phyloP scores from a whole-genome alignment of 495 filamentous ascomycete genomes.

The Aspergillus baeticus region DNA sequence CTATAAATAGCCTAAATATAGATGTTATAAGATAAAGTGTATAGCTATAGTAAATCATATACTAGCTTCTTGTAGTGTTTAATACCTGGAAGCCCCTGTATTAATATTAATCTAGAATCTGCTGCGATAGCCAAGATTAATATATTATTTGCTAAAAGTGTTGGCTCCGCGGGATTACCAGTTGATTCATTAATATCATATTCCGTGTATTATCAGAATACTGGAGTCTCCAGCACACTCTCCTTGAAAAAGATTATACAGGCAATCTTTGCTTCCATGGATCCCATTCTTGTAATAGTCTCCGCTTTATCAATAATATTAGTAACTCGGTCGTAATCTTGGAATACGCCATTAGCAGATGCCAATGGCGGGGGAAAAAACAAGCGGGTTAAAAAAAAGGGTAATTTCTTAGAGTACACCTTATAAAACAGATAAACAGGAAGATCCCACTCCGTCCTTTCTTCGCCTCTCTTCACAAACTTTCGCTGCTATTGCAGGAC shows the following conservation, averaged over 20 bases:
- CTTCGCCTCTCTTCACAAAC: slow-evolving; percentile 11
- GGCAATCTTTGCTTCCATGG: background rate
- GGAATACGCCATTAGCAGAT: slow-evolving; percentile 8
- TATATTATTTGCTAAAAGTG: slow-evolving; percentile 11
- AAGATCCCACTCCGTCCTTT: slow-evolving; percentile 12
- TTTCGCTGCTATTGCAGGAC: slow-evolving; percentile 13
- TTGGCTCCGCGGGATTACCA: slow-evolving; percentile 14
- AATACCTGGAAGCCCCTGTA: slow-evolving; percentile 12
- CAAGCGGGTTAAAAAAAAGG: slow-evolving; percentile 16
- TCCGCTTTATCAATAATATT: slow-evolving; percentile 10
- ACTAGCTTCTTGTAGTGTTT: slow-evolving; percentile 13
- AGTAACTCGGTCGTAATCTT: slow-evolving; percentile 7
- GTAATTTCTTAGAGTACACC: slow-evolving; percentile 11
- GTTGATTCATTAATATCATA: background rate
- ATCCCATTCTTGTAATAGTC: background rate
- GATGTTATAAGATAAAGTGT: background rate
- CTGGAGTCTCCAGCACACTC: slow-evolving; percentile 6
- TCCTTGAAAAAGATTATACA: slow-evolving; percentile 4
- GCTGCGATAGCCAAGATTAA: slow-evolving; percentile 10
- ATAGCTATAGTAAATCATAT: background rate
- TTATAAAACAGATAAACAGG: slow-evolving; percentile 16
- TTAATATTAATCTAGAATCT: slow-evolving; percentile 14
- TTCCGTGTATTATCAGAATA: slow-evolving; percentile 10
- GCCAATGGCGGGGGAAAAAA: slow-evolving; percentile 13
- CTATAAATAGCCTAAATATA: slow-evolving; percentile 9